These are phyloP conservation scores for Orbilia blumenaviensis DNA, from an alignment of 2,329 filamentous ascomycete genomes.

Conservation along the genomic window DNA sequence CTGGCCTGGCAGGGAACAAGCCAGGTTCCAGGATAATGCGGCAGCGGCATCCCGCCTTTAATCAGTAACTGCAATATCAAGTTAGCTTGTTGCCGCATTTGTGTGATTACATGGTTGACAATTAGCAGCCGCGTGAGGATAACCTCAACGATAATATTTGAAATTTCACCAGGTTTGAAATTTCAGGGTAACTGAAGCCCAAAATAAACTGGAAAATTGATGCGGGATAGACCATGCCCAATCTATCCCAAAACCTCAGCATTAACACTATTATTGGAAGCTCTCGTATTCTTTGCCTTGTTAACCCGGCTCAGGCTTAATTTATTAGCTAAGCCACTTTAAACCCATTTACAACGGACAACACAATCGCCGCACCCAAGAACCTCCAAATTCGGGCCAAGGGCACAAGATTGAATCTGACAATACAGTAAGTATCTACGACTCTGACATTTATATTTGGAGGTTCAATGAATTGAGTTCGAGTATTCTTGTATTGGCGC, in stretches of 20 bases:
- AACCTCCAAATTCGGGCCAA: conserved; percentile 3
- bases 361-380: conserved; percentile 28
- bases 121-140: background rate
- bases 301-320: conserved; percentile 17
- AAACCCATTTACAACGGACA: conserved; percentile 48
- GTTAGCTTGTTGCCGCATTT: conserved; percentile 37
- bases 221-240: conserved; percentile 22
- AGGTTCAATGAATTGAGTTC: conserved; percentile 1
- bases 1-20: background rate
- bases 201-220: conserved; percentile 30
- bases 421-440: background rate
- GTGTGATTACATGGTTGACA: conserved; percentile 10
- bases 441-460: conserved; percentile 15
- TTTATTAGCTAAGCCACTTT: conserved; percentile 52
- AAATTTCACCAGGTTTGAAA: background rate
- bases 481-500: conserved; percentile 8
- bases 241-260: conserved; percentile 32
- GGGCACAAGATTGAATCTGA: conserved; percentile 12
- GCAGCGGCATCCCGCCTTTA: conserved; percentile 21
- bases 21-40: conserved; percentile 40
- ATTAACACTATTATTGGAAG: conserved; percentile 52
- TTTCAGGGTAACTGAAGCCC: background rate
- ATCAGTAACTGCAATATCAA: background rate
- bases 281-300: conserved; percentile 43
- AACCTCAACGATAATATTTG: conserved; percentile 10